phyloP scores from a whole-genome alignment of 345 rosid genomes.

The Camelina neglecta region DNA sequence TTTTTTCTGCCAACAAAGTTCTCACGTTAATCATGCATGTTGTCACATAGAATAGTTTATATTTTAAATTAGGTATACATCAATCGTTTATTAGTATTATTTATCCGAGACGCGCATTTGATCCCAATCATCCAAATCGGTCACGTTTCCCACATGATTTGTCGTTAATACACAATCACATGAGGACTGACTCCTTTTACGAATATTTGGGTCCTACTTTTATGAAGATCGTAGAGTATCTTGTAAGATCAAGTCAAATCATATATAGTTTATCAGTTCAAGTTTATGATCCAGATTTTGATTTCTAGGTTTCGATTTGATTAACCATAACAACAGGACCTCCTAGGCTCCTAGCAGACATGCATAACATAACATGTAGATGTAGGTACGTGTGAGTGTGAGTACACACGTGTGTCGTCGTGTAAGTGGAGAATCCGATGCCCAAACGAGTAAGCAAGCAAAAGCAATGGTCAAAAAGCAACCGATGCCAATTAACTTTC shows the following conservation, averaged over 20 bases:
- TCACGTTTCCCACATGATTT: constrained; percentile 19
- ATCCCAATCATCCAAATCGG: constrained; percentile 17
- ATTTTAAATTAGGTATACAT: not conserved
- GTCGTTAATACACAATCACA: not conserved
- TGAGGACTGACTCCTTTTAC: not conserved
- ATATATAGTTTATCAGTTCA: not conserved
- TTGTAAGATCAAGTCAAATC: not conserved
- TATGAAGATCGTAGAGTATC: not conserved
- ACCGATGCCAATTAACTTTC: not conserved
- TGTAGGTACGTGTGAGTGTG: constrained; percentile 9
- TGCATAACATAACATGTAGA: not conserved
- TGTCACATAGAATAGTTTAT: not conserved
- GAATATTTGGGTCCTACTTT: too few relatives aligned
- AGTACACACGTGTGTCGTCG: constrained; percentile 18
- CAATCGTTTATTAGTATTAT: not conserved
- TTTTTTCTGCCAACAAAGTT: not conserved
- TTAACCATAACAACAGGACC: not conserved
- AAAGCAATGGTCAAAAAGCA: constrained; percentile 34
- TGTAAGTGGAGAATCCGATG: constrained; percentile 42
- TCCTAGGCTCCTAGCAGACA: not conserved
- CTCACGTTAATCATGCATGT: constrained; percentile 24
- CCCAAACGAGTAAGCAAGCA: constrained; percentile 41
- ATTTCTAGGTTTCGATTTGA: not conserved
- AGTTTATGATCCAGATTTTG: not conserved
- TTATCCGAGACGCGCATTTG: constrained; percentile 1